Conservation (phyloP, 768 basidiomycete genomes). For the Tulasnella sp. region DNA sequence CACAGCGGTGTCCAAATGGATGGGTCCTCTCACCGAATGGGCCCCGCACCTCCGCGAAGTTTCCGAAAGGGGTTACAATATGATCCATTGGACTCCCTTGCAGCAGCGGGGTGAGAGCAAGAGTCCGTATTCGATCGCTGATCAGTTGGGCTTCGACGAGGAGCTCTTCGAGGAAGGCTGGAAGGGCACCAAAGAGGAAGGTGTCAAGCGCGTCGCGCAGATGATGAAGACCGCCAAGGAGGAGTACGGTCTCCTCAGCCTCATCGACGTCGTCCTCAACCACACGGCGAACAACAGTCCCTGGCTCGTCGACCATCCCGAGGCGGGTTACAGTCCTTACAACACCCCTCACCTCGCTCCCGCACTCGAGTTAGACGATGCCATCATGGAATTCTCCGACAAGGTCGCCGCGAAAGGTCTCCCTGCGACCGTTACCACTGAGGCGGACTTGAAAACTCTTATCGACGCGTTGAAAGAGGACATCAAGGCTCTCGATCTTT, state of each 20-base stretch:
- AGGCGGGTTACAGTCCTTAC: constrained; percentile 87
- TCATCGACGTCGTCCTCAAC: constrained; percentile 96
- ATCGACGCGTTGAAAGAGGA: constrained; percentile 58
- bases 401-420: constrained; percentile 63
- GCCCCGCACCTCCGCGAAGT: constrained; percentile 75
- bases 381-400: constrained; percentile 75
- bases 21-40: constrained; percentile 83
- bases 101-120: constrained; percentile 86
- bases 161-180: constrained; percentile 54
- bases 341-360: constrained; percentile 90
- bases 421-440: constrained; percentile 62
- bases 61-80: constrained; percentile 88
- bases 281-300: constrained; percentile 93
- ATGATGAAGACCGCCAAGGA: constrained; percentile 67
- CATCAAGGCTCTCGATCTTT: constrained; percentile 66
- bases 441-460: constrained; percentile 65
- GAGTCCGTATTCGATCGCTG: constrained; percentile 89
- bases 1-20: constrained; percentile 96
- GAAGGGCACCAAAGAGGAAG: constrained; percentile 47
- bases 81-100: constrained; percentile 95
- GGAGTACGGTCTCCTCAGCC: constrained; percentile 79
- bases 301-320: constrained; percentile 91
- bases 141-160: constrained; percentile 82
- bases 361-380: constrained; percentile 88
- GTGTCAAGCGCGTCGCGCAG: constrained; percentile 57